These are phyloP conservation scores for Rosa chinensis DNA, from an alignment of 306 rosid genomes.

Conservation along the genomic window DNA sequence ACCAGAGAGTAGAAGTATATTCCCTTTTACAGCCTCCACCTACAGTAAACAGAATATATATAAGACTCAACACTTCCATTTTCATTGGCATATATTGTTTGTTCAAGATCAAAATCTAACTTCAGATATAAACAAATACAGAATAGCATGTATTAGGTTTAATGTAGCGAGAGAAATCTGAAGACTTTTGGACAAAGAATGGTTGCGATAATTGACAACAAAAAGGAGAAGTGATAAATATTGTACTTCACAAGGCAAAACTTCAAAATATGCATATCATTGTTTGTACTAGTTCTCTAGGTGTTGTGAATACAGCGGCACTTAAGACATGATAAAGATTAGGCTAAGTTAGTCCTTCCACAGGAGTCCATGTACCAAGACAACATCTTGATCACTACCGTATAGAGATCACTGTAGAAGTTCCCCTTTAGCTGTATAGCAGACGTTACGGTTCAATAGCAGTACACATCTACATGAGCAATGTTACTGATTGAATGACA, in stretches of 20 bases:
- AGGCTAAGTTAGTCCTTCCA: not conserved
- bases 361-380: not conserved
- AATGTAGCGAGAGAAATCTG: not conserved
- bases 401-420: not conserved
- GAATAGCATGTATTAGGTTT: not conserved
- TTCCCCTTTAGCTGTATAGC: not conserved
- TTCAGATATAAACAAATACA: not conserved
- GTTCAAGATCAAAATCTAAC: not conserved
- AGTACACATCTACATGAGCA: not conserved
- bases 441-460: not conserved
- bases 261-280: not conserved
- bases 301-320: not conserved
- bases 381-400: not conserved
- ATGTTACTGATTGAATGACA: not conserved
- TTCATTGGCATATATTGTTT: not conserved
- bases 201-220: not conserved
- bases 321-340: not conserved
- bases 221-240: not conserved
- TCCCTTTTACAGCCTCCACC: slow-evolving; percentile 82
- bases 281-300: not conserved
- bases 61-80: slow-evolving; percentile 3
- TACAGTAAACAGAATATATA: slow-evolving; percentile 25
- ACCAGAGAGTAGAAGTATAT: slow-evolving; percentile 81
- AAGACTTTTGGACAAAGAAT: not conserved
- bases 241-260: not conserved